Percentiles rank a stretch among this genome's conserved stretches.
Conservation (phyloP, 2,329 filamentous ascomycete genomes). For the Parastagonospora nodorum region DNA sequence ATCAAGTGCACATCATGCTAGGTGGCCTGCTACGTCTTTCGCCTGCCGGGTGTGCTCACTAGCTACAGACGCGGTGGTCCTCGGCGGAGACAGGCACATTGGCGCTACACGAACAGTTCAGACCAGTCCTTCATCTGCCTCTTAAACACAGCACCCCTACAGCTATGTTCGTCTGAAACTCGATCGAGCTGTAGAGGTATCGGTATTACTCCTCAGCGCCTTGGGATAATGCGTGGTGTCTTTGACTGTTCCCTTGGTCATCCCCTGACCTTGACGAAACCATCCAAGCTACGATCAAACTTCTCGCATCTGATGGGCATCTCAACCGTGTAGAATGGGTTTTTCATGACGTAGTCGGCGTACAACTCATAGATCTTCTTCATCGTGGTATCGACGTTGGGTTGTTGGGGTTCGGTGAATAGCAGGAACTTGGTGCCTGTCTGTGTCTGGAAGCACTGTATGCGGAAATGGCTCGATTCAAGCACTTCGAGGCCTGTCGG, state of each 20-base stretch:
- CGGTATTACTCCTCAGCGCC: neutral
- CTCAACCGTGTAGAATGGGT: slow-evolving; percentile 96
- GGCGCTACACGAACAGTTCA: no score
- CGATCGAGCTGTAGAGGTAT: neutral
- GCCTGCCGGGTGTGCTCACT: no score
- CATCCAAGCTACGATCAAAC: slow-evolving; percentile 84
- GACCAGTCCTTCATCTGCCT: no score
- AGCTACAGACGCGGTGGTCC: no score
- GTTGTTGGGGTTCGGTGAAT: slow-evolving; percentile 88
- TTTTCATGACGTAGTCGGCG: slow-evolving; percentile 98
- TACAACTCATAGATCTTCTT: slow-evolving; percentile 92
- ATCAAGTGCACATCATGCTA: neutral
- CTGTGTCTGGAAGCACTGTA: slow-evolving; percentile 94
- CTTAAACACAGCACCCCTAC: no score
- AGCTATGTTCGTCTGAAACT: neutral
- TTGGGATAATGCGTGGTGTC: neutral
- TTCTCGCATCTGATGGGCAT: slow-evolving; percentile 96
- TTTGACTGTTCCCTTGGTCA: slow-evolving; percentile 14
- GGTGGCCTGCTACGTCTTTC: no score
- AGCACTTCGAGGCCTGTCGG: slow-evolving; percentile 86
- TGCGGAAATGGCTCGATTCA: slow-evolving; percentile 89
- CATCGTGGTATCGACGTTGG: slow-evolving; percentile 83
- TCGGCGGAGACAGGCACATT: no score
- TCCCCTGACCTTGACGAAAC: slow-evolving; percentile 68
- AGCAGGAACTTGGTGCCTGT: slow-evolving; percentile 95